phyloP scores from a whole-genome alignment of 1,284 basidiomycete genomes.

The Pseudozyma sp. region DNA sequence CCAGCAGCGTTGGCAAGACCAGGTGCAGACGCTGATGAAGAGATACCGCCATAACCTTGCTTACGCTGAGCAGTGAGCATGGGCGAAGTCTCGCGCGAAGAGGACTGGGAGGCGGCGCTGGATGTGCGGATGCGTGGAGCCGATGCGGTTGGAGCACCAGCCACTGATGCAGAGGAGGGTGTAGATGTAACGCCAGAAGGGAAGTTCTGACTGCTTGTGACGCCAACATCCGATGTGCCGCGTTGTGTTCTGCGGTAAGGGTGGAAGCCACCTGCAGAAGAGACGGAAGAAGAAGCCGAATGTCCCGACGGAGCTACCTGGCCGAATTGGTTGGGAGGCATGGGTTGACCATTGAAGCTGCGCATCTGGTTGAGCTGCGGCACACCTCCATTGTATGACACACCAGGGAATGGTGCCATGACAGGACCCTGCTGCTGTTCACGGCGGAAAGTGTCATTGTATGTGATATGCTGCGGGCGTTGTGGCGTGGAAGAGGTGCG shows the following conservation, averaged over 20 bases:
- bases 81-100: slow-evolving; percentile 43
- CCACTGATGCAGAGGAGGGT: slow-evolving; percentile 1
- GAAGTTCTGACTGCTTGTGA: slow-evolving; percentile 26
- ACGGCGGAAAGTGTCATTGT: slow-evolving; percentile 60
- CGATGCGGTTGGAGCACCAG: slow-evolving; percentile 2
- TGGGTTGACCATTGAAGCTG: slow-evolving; percentile 36
- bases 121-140: slow-evolving; percentile 47
- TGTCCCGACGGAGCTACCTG: slow-evolving; percentile 27
- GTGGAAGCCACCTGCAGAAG: slow-evolving; percentile 53
- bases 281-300: slow-evolving; percentile 45
- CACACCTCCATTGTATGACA: slow-evolving; percentile 22
- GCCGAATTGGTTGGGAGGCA: slow-evolving; percentile 23
- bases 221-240: slow-evolving; percentile 45
- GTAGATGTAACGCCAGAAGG: slow-evolving; percentile 15
- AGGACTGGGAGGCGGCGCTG: slow-evolving; percentile 48
- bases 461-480: slow-evolving; percentile 50
- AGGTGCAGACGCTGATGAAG: slow-evolving; percentile 29
- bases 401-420: slow-evolving; percentile 40
- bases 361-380: slow-evolving; percentile 42
- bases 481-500: slow-evolving; percentile 63
- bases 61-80: slow-evolving; percentile 48
- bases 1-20: slow-evolving; percentile 8
- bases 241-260: slow-evolving; percentile 58
- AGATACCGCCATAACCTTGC: slow-evolving; percentile 17
- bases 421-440: slow-evolving; percentile 33